Percentiles rank a stretch among this genome's conserved stretches.
These are phyloP conservation scores for Podospora conica DNA, from an alignment of 495 filamentous ascomycete genomes.

Conservation along the genomic window DNA sequence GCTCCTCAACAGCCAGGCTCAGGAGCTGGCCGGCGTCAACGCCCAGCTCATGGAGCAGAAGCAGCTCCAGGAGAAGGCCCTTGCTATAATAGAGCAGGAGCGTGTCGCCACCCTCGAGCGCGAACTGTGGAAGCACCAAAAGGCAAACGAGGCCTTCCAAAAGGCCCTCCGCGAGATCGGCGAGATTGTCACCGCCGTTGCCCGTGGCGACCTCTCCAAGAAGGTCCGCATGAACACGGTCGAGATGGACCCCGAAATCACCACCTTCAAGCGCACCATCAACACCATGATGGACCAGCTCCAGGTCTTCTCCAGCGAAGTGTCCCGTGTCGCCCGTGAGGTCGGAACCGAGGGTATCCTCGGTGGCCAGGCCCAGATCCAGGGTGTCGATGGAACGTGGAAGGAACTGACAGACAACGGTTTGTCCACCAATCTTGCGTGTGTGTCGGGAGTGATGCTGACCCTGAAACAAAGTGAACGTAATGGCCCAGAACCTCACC, in stretches of 20 bases:
- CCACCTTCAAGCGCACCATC: conserved; percentile 95
- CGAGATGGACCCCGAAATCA: conserved; percentile 99
- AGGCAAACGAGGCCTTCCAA: conserved; percentile 97
- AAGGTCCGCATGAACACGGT: conserved; percentile 94
- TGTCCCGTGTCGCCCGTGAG: conserved; percentile 91
- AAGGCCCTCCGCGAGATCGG: conserved; percentile 96
- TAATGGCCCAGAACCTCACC: conserved; percentile 79
- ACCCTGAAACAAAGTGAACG: conserved; percentile 61
- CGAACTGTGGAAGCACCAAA: conserved; percentile 91
- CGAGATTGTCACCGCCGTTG: conserved; percentile 91
- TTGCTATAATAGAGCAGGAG: conserved; percentile 48
- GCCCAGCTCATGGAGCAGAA: conserved; percentile 62
- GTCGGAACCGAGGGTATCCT: conserved; percentile 96
- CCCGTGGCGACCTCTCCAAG: conserved; percentile 93
- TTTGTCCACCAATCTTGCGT: conserved; percentile 28
- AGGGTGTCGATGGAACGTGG: conserved; percentile 95
- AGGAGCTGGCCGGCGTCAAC: conserved; percentile 63
- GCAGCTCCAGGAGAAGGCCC: conserved; percentile 55
- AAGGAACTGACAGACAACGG: conserved; percentile 95
- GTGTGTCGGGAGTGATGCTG: neutral
- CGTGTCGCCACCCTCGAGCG: conserved; percentile 63
- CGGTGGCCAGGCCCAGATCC: conserved; percentile 93
- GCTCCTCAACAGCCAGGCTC: conserved; percentile 65
- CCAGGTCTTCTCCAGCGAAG: conserved; percentile 94
- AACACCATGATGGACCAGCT: conserved; percentile 99